Evolutionary conservation across 441 rosid genomes (phyloP).

Genomic region (Adansonia madagascariensis): DNA sequence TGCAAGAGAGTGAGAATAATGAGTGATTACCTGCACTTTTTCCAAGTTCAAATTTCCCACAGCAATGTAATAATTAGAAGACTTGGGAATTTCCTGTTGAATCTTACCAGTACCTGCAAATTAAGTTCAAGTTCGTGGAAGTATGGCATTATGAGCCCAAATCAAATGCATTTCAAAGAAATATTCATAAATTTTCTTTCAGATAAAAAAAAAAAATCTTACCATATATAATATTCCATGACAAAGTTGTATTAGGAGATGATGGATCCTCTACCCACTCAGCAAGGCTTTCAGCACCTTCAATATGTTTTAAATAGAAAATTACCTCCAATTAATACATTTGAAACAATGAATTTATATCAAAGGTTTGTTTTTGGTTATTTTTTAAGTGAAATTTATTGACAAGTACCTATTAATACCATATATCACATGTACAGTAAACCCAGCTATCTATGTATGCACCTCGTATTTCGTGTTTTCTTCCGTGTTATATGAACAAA

Average conservation of each 20-base stretch:
- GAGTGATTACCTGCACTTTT: constrained; percentile 50
- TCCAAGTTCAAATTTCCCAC: constrained; percentile 52
- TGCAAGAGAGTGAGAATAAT: neutral
- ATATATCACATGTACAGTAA: neutral
- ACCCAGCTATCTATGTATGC: too few species aligned
- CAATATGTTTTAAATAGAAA: constrained; percentile 19
- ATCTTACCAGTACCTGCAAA: constrained; percentile 53
- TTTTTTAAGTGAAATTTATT: neutral
- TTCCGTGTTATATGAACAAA: too few species aligned
- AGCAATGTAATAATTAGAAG: constrained; percentile 54
- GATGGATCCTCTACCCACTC: constrained; percentile 66
- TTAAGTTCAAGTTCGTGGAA: neutral
- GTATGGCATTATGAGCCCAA: constrained; percentile 14
- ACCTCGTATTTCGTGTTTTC: too few species aligned
- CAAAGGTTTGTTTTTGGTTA: neutral
- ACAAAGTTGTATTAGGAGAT: constrained; percentile 54
- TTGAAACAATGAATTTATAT: neutral
- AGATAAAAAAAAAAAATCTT: constrained; percentile 1
- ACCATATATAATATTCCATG: constrained; percentile 62
- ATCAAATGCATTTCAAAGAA: constrained; percentile 4
- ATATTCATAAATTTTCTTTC: neutral
- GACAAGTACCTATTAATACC: neutral
- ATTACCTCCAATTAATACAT: neutral
- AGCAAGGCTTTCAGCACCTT: constrained; percentile 50
- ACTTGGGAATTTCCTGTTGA: constrained; percentile 42